Evolutionary conservation across 306 rosid genomes (phyloP), one percentile per base, ranked within the genome.

Genomic region (Acacia acuminata): DNA sequence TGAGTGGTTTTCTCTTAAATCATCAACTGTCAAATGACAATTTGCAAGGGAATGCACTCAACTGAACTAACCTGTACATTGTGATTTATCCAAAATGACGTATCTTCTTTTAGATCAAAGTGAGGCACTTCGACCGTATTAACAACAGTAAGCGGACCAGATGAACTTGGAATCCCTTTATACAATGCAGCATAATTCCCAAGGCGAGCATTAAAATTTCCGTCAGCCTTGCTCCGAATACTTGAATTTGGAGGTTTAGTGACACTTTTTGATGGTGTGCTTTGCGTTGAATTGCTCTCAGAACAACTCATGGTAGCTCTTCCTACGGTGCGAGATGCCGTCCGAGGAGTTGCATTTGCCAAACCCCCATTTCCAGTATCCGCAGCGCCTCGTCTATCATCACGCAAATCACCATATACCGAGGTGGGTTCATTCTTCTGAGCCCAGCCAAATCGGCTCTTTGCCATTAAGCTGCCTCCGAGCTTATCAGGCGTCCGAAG

Each of bases 51-150:
- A 36, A 64, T 65, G 25, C 65, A 16, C 50, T 11, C 64, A 65
- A 72, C 78, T 20, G n/a, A 51, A 61, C 75, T 76, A 66, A 93
- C 99, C 98, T 96, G 99, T 87, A 94, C 98, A 86, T 89, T 96
- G 81, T 90, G 99, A 48, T 96, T 97, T 84, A 96, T 94, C 99
- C 99, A 96, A 77, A 96, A 96, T 0, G 98, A 96, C 0, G 96
- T 88, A 82, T 96, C 96, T 87, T 96, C 99, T 88, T 88, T 96
- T 24, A 96, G 98, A 79, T 94, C 96, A 76, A 96, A 96, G 92
- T 94, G 94, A 92, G 99, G 98, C 22, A 96, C 99, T 88, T 94
- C 93, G 10, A 96, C 92, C 58, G 94, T 82, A 82, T 92, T 90
- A 70, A 91, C 93, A 82, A 92, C 91, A 0, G 89, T 84, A 8